Evolutionary conservation across 2,329 filamentous ascomycete species (phyloP).

Genomic region (Cyphellophora europaea): DNA sequence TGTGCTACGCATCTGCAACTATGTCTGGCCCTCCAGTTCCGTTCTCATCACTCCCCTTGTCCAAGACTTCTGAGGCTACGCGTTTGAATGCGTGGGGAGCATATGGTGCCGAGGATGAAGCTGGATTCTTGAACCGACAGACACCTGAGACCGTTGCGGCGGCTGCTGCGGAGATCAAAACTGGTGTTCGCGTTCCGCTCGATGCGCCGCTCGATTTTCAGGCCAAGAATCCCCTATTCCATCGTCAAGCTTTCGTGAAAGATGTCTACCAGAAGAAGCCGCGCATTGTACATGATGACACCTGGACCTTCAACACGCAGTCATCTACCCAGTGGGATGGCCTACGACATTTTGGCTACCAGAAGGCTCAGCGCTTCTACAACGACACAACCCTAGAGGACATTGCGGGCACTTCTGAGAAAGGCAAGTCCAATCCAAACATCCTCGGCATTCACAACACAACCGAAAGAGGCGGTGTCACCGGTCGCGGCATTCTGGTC

Average conservation of each 20-base stretch:
- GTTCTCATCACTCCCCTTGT: slow-evolving; percentile 35
- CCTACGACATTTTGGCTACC: slow-evolving; percentile 19
- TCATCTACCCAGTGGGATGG: slow-evolving; percentile 20
- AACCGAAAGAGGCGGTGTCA: slow-evolving; percentile 29
- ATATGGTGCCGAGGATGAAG: slow-evolving; percentile 41
- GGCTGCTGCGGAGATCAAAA: slow-evolving; percentile 34
- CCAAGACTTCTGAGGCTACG: slow-evolving; percentile 33
- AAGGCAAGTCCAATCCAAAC: slow-evolving; percentile 11
- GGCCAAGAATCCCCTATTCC: slow-evolving; percentile 25
- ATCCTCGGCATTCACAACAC: slow-evolving; percentile 22
- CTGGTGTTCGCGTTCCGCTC: slow-evolving; percentile 20
- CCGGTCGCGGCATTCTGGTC: slow-evolving; percentile 39
- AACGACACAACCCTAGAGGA: slow-evolving; percentile 19
- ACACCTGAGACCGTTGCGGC: slow-evolving; percentile 35
- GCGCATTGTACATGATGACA: slow-evolving; percentile 20
- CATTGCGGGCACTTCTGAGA: slow-evolving; percentile 13
- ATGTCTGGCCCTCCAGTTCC: slow-evolving; percentile 18
- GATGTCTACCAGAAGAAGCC: slow-evolving; percentile 22
- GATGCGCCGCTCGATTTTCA: slow-evolving; percentile 32
- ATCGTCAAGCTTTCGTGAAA: slow-evolving; percentile 21
- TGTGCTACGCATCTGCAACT: too few species aligned
- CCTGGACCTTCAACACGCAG: slow-evolving; percentile 21
- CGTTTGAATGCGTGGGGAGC: slow-evolving; percentile 46
- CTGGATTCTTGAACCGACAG: slow-evolving; percentile 47
- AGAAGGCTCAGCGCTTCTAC: slow-evolving; percentile 16